These are phyloP conservation scores for Rhizopogon vulgaris DNA, from an alignment of 768 basidiomycete genomes.

Conservation along the genomic window DNA sequence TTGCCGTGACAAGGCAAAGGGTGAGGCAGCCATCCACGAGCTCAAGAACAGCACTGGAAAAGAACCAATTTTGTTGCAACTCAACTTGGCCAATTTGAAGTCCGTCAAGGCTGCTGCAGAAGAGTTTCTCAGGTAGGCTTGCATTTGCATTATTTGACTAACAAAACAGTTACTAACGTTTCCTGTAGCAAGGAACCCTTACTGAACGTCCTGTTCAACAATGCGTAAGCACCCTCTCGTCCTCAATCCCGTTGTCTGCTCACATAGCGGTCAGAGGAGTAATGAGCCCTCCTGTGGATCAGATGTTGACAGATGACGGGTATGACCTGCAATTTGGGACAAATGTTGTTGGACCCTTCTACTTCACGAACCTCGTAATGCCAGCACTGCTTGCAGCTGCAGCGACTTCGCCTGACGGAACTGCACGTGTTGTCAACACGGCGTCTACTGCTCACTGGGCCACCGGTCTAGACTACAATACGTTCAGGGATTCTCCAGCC, in stretches of 20 bases:
- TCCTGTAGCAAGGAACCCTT: not conserved
- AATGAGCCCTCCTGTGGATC: constrained; percentile 16
- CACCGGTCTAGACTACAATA: constrained; percentile 28
- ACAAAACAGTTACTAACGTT: not conserved
- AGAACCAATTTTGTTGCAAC: too few species aligned
- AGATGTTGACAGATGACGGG: constrained; percentile 15
- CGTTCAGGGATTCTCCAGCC: constrained; percentile 31
- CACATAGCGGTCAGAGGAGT: constrained; percentile 12
- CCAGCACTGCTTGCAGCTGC: constrained; percentile 8
- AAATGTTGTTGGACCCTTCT: constrained; percentile 19
- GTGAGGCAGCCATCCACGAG: too few species aligned
- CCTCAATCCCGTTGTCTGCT: not conserved
- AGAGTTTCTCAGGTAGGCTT: constrained; percentile 31
- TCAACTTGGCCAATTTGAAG: constrained; percentile 25
- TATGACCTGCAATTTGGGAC: constrained; percentile 33
- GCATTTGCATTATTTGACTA: not conserved
- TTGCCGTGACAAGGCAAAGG: too few species aligned
- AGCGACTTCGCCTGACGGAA: constrained; percentile 14
- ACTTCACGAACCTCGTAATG: constrained; percentile 18
- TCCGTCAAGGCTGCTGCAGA: constrained; percentile 32
- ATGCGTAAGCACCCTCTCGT: constrained; percentile 14
- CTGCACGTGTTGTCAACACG: constrained; percentile 27
- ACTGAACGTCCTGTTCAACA: constrained; percentile 21
- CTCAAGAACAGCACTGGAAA: too few species aligned
- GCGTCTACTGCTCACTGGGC: constrained; percentile 14